These are phyloP conservation scores for Dryas drummondii DNA, from an alignment of 306 rosid species.

Conservation along the genomic window DNA sequence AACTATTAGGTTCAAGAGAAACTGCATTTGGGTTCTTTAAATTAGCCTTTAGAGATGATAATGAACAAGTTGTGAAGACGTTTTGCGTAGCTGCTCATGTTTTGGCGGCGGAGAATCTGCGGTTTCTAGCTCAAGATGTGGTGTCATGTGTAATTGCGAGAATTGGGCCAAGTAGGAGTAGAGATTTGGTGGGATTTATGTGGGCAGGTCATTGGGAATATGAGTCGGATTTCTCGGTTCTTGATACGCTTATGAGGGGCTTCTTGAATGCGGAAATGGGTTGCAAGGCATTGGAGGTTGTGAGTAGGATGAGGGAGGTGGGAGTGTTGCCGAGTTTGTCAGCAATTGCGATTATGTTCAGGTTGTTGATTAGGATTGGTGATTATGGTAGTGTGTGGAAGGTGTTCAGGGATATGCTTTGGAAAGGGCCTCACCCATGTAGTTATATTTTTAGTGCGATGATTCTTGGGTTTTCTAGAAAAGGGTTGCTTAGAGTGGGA, in stretches of 20 bases:
- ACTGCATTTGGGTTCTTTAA: constrained; percentile 72
- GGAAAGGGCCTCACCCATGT: constrained; percentile 52
- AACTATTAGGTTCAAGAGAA: constrained; percentile 37
- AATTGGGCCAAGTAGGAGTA: constrained; percentile 51
- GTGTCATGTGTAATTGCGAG: constrained; percentile 53
- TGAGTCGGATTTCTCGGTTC: constrained; percentile 65
- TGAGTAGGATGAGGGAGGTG: constrained; percentile 54
- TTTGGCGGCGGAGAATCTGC: constrained; percentile 48
- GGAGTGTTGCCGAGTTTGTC: constrained; percentile 50
- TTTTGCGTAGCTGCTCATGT: constrained; percentile 57
- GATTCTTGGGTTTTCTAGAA: constrained; percentile 65
- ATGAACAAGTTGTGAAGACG: constrained; percentile 34
- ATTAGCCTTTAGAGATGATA: constrained; percentile 46
- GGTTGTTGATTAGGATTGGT: constrained; percentile 58
- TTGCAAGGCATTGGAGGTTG: constrained; percentile 53
- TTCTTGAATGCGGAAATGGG: constrained; percentile 57
- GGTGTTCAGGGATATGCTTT: constrained; percentile 50
- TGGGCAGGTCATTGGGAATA: constrained; percentile 53
- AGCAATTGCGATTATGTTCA: constrained; percentile 40
- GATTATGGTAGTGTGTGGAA: constrained; percentile 76
- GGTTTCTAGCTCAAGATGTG: constrained; percentile 58
- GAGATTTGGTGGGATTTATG: constrained; percentile 49
- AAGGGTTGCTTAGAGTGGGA: constrained; percentile 45
- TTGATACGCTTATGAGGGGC: constrained; percentile 58
- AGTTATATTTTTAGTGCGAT: constrained; percentile 37